A percentile compares a stretch with the other conserved stretches of the same genome.
Conservation (phyloP, 768 basidiomycete species). For the Lactarius sanguifluus region DNA sequence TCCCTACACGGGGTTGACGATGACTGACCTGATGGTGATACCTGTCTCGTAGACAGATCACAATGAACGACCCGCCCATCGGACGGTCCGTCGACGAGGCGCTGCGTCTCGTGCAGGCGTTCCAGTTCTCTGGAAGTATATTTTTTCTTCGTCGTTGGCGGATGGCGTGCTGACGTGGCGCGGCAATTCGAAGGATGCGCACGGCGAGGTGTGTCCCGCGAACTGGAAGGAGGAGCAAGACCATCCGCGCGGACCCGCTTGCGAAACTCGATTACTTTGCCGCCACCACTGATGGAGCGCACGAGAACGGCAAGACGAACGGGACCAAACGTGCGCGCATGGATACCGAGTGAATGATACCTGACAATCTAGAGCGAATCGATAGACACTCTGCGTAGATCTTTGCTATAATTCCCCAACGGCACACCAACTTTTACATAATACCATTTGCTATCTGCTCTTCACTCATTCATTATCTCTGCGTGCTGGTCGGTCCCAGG, state of each 20-base stretch:
- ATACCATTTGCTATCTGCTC: neutral
- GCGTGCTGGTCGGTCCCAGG: too few relatives aligned
- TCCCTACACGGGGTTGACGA: neutral
- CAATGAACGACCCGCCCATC: conserved; percentile 89
- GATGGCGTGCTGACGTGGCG: neutral
- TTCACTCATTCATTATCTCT: neutral
- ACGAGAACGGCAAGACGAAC: conserved; percentile 38
- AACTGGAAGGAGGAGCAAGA: conserved; percentile 84
- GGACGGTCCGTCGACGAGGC: conserved; percentile 97
- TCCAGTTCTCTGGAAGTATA: conserved; percentile 77
- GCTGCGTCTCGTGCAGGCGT: conserved; percentile 85
- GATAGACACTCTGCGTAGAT: neutral
- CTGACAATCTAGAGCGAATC: neutral
- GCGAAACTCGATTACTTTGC: conserved; percentile 75
- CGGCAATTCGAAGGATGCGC: conserved; percentile 57
- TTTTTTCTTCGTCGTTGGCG: neutral
- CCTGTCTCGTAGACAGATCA: conserved; percentile 51
- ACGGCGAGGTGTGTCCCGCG: conserved; percentile 92
- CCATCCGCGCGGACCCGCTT: conserved; percentile 78
- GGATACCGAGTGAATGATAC: conserved; percentile 39
- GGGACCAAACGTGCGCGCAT: conserved; percentile 61
- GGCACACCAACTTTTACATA: neutral
- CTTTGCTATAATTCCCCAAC: neutral
- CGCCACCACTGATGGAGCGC: conserved; percentile 33
- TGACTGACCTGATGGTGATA: neutral